These are phyloP conservation scores for Candida tammaniensis DNA, from an alignment of 805 yeast genomes.

Conservation along the genomic window DNA sequence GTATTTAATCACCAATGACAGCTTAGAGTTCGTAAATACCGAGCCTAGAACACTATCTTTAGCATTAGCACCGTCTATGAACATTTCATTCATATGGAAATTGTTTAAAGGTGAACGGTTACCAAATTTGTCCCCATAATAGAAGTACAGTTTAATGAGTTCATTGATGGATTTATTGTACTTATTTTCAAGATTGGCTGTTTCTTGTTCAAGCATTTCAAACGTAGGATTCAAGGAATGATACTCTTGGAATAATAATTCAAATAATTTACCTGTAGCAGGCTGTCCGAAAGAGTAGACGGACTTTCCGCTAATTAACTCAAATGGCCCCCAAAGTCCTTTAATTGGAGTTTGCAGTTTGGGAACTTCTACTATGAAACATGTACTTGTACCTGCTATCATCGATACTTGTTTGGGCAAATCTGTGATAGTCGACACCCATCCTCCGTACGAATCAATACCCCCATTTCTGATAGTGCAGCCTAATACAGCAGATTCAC, in stretches of 20 bases:
- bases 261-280: slow-evolving; percentile 54
- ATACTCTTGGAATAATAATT: slow-evolving; percentile 40
- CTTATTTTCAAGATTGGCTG: slow-evolving; percentile 19
- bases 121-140: slow-evolving; percentile 57
- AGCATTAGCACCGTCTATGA: slow-evolving; percentile 43
- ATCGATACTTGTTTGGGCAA: slow-evolving; percentile 36
- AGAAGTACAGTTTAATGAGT: slow-evolving; percentile 35
- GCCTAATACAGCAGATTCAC: slow-evolving; percentile 8
- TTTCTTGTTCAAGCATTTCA: slow-evolving; percentile 19
- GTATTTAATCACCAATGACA: slow-evolving; percentile 40
- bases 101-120: slow-evolving; percentile 58
- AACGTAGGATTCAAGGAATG: slow-evolving; percentile 8
- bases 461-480: slow-evolving; percentile 44
- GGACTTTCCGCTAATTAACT: slow-evolving; percentile 5
- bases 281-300: slow-evolving; percentile 58
- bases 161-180: slow-evolving; percentile 16
- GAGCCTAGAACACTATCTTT: slow-evolving; percentile 7
- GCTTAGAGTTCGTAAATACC: slow-evolving; percentile 27
- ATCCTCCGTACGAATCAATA: slow-evolving; percentile 60
- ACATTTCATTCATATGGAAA: slow-evolving; percentile 45
- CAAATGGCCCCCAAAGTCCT: slow-evolving; percentile 65
- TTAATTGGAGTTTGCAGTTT: slow-evolving; percentile 16
- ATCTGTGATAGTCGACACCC: slow-evolving; percentile 35
- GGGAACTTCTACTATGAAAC: slow-evolving; percentile 48
- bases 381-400: slow-evolving; percentile 65